A percentile compares a stretch with the other conserved stretches of the same genome.
Evolutionary conservation across 2,329 filamentous ascomycete genomes (phyloP).

Genomic region (Xylogone sp.): DNA sequence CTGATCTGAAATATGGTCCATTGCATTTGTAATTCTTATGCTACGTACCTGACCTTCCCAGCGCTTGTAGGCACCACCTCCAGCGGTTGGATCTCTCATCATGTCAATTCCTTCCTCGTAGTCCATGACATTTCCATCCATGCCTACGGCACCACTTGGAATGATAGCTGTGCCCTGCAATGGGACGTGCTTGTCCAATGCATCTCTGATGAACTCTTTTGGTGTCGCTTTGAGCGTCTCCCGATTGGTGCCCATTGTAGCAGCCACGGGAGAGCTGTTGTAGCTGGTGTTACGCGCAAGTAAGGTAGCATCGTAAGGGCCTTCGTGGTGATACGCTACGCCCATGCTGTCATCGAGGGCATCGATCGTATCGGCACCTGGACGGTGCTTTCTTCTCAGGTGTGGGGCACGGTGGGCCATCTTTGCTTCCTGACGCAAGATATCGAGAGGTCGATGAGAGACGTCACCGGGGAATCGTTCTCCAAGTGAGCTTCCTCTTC

Average conservation of each 20-base stretch:
- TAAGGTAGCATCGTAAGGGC: conserved; percentile 82
- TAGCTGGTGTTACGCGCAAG: conserved; percentile 66
- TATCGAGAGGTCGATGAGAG: conserved; percentile 63
- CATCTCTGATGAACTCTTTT: conserved; percentile 70
- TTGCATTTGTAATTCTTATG: no score
- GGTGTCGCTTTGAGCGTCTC: conserved; percentile 82
- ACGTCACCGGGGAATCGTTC: conserved; percentile 62
- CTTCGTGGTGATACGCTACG: conserved; percentile 78
- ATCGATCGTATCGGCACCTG: conserved; percentile 76
- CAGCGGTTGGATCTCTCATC: conserved; percentile 67
- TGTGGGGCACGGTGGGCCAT: conserved; percentile 64
- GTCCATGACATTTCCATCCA: conserved; percentile 64
- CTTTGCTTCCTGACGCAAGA: conserved; percentile 58
- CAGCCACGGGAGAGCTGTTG: conserved; percentile 67
- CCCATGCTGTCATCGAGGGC: conserved; percentile 64
- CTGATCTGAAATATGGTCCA: no score
- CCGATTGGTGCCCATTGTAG: conserved; percentile 66
- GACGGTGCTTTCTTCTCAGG: conserved; percentile 61
- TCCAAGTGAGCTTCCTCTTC: conserved; percentile 47
- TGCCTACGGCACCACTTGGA: conserved; percentile 68
- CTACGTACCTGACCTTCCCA: conserved; percentile 67
- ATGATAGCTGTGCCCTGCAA: conserved; percentile 75
- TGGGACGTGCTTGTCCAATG: conserved; percentile 68
- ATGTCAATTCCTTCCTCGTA: conserved; percentile 87
- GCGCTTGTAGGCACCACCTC: conserved; percentile 73